Evolutionary conservation across 495 filamentous ascomycete species (phyloP), one percentile per base, ranked within the genome.

Genomic region (Penicillium maclennaniae): DNA sequence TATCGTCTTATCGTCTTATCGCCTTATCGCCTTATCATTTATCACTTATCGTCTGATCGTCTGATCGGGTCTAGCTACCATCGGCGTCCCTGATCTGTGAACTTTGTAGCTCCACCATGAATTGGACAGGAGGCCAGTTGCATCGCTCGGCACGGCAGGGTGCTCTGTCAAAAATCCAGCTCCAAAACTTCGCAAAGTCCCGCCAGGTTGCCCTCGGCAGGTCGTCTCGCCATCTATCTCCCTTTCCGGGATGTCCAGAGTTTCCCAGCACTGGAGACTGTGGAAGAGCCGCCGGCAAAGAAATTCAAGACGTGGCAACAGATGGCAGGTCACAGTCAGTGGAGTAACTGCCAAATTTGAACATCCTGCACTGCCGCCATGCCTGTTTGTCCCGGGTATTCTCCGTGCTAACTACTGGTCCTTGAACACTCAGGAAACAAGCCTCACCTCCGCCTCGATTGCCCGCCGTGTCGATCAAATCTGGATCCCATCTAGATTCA

Each of bases 81-180:
- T 23, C 23, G 23, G 2, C 23, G 2, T 2, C 23, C 23, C 5
- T 23, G 2, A 23, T 23, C 23, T 5, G 23, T 23, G 20, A 14
- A 8, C 12, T 9, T 45, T 31, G 3, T 12, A 15, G 12, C 21
- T 7, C 21, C n/a, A 41, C 7, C 0, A 77, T 76, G 74, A 76
- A 77, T 45, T 76, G 74, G 74, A 75, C 70, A 41, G 72, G 74
- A 57, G 73, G 74, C 28, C 71, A 69, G 39, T 60, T 77, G 36
- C 67, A 62, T 31, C 71, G 72, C 47, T 68, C 71, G 3, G 59
- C 54, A 39, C 64, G 57, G 26, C 59, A 66, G 36, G 61, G 60
- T 15, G 47, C 52, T 3, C 36, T 66, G 12, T 51, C 54, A 26
- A 68, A 65, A 43, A 25, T 47, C 27, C 69, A 68, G 44, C 69